phyloP scores from a whole-genome alignment of 192 early-diverging fungal species.

The Rhizophagus prolifer region DNA sequence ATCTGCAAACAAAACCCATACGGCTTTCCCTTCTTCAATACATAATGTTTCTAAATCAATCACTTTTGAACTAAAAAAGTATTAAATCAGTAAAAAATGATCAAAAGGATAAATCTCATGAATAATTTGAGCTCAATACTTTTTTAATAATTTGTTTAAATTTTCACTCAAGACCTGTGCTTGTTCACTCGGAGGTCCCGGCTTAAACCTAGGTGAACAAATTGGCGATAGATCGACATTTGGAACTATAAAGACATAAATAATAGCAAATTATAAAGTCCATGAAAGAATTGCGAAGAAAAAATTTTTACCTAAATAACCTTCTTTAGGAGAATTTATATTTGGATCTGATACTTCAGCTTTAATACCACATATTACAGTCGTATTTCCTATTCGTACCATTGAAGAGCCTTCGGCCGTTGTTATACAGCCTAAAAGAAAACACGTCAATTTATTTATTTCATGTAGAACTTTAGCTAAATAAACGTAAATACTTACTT shows the following conservation, averaged over 20 bases:
- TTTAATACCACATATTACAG: slow-evolving; percentile 91
- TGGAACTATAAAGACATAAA: slow-evolving; percentile 54
- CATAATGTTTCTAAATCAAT: slow-evolving; percentile 71
- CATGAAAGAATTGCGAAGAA: not conserved
- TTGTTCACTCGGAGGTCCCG: slow-evolving; percentile 81
- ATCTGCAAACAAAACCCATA: slow-evolving; percentile 87
- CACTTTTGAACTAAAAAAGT: slow-evolving; percentile 48
- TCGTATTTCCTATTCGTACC: slow-evolving; percentile 85
- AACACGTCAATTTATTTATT: too few relatives aligned
- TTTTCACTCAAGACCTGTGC: slow-evolving; percentile 81
- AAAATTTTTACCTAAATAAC: slow-evolving; percentile 69
- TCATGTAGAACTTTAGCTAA: not conserved
- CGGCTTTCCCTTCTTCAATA: slow-evolving; percentile 77
- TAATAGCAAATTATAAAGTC: not conserved
- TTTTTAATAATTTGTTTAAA: slow-evolving; percentile 67
- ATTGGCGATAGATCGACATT: slow-evolving; percentile 93
- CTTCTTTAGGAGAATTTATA: slow-evolving; percentile 62
- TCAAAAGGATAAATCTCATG: not conserved
- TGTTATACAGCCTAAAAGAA: slow-evolving; percentile 58
- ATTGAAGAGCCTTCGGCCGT: slow-evolving; percentile 86
- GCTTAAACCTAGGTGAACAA: slow-evolving; percentile 78
- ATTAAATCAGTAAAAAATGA: not conserved
- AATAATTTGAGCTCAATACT: slow-evolving; percentile 24
- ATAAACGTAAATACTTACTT: slow-evolving; percentile 38
- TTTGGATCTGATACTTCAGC: slow-evolving; percentile 86